These are phyloP conservation scores for Marchantia paleacea DNA, from an alignment of 225 moss, liverwort and hornwort genomes.

Conservation along the genomic window DNA sequence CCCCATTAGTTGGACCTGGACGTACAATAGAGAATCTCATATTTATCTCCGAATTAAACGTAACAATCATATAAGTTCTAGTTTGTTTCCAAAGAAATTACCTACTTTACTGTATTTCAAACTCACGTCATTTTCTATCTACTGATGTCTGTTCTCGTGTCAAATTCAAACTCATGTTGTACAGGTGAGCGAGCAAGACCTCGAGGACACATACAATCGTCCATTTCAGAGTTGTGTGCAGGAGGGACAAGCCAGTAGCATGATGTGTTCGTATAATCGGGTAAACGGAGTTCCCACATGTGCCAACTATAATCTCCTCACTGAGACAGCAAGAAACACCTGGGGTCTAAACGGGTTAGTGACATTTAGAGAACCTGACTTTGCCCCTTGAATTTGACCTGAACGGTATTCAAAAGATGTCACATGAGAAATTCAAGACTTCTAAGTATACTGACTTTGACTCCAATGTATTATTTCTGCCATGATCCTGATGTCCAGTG, in stretches of 20 bases:
- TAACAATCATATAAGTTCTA: too few species aligned
- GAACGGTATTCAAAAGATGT: not conserved
- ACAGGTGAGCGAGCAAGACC: slow-evolving; percentile 38
- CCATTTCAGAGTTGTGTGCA: slow-evolving; percentile 46
- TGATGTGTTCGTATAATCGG: slow-evolving; percentile 49
- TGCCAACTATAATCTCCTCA: slow-evolving; percentile 32
- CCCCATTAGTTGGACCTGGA: too few species aligned
- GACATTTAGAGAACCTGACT: not conserved
- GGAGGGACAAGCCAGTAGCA: slow-evolving; percentile 37
- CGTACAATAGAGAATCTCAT: too few species aligned
- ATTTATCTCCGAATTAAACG: too few species aligned
- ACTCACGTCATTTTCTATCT: not conserved
- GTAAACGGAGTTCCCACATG: slow-evolving; percentile 45
- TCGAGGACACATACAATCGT: slow-evolving; percentile 46
- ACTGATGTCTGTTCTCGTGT: not conserved
- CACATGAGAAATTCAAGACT: not conserved
- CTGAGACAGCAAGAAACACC: slow-evolving; percentile 31
- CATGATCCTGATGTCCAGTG: too few species aligned
- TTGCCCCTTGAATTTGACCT: not conserved
- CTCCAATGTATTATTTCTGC: not conserved
- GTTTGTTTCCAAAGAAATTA: too few species aligned
- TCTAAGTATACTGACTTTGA: not conserved
- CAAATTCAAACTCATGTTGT: not conserved
- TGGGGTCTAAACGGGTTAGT: slow-evolving; percentile 42
- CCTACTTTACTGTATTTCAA: too few species aligned